Percentiles rank a stretch among this genome's conserved stretches.
Evolutionary conservation across 805 yeast species (phyloP).

Genomic region (Danielozyma ontarioensis): DNA sequence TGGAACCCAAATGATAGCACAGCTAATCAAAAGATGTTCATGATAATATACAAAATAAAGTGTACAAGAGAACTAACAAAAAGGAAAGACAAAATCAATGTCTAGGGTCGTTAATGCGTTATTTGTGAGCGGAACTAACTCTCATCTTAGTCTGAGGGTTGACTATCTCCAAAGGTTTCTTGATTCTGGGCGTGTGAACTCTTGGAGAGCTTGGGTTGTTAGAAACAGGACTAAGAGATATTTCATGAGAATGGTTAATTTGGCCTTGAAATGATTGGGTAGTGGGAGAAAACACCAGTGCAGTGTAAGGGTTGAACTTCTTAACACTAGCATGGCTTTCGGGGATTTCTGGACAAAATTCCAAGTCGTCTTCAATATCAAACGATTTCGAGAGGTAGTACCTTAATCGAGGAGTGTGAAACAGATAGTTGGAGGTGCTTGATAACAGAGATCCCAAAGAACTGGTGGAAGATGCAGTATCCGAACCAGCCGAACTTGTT

Average conservation of each 20-base stretch:
- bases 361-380: slow-evolving; percentile 59
- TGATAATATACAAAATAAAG: no score
- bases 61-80: no score
- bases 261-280: no score
- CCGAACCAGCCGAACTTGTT: slow-evolving; percentile 8
- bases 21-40: no score
- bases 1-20: no score
- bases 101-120: background rate
- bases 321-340: slow-evolving; percentile 26
- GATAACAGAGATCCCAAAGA: slow-evolving; percentile 1
- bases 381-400: slow-evolving; percentile 56
- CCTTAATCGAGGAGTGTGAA: slow-evolving; percentile 47
- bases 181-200: slow-evolving; percentile 51
- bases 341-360: slow-evolving; percentile 59
- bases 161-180: slow-evolving; percentile 56
- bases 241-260: no score
- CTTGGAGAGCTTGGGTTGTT: slow-evolving; percentile 33
- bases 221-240: slow-evolving; percentile 1
- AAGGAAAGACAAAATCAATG: background rate
- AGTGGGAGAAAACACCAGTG: slow-evolving; percentile 54
- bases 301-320: slow-evolving; percentile 66
- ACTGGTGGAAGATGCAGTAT: slow-evolving; percentile 7
- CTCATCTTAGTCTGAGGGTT: slow-evolving; percentile 59
- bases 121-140: slow-evolving; percentile 15
- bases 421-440: slow-evolving; percentile 23